Percentiles rank a stretch among this genome's conserved stretches.
Evolutionary conservation across 139 green algal genomes (phyloP).

Genomic region (Bryopsis sp.): DNA sequence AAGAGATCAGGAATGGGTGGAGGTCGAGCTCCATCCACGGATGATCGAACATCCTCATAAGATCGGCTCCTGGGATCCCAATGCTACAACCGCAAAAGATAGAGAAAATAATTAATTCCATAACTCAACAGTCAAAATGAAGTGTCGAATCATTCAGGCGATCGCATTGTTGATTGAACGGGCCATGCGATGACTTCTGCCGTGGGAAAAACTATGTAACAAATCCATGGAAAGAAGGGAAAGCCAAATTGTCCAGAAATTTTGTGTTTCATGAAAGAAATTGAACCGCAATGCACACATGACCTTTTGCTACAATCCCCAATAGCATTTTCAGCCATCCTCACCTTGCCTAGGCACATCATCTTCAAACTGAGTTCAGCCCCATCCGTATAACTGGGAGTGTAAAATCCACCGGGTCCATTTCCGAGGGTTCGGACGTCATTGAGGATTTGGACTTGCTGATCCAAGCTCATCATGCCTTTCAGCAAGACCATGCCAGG

Average conservation of each 20-base stretch:
- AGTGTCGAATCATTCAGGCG: no score
- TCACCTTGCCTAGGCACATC: slow-evolving; percentile 47
- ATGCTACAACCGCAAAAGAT: slow-evolving; percentile 16
- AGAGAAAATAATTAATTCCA: no score
- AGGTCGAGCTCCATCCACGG: slow-evolving; percentile 33
- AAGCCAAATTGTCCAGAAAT: no score
- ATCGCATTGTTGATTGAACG: no score
- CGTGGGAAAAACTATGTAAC: no score
- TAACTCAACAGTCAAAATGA: no score
- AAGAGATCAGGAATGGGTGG: slow-evolving; percentile 34
- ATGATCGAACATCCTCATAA: slow-evolving; percentile 26
- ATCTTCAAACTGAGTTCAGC: slow-evolving; percentile 39
- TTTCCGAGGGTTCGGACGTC: slow-evolving; percentile 32
- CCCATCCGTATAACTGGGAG: slow-evolving; percentile 32
- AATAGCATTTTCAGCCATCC: not conserved
- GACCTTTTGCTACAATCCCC: no score
- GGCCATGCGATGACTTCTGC: no score
- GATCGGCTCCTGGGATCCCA: slow-evolving; percentile 33
- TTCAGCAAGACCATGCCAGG: slow-evolving; percentile 42
- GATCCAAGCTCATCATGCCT: slow-evolving; percentile 31
- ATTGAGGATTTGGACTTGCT: slow-evolving; percentile 36
- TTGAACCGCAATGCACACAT: no score
- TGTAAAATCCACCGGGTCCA: slow-evolving; percentile 51
- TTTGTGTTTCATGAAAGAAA: no score
- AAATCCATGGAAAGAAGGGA: no score